Conservation (phyloP, 2,329 filamentous ascomycete genomes). For the Cladosporium sp. region DNA sequence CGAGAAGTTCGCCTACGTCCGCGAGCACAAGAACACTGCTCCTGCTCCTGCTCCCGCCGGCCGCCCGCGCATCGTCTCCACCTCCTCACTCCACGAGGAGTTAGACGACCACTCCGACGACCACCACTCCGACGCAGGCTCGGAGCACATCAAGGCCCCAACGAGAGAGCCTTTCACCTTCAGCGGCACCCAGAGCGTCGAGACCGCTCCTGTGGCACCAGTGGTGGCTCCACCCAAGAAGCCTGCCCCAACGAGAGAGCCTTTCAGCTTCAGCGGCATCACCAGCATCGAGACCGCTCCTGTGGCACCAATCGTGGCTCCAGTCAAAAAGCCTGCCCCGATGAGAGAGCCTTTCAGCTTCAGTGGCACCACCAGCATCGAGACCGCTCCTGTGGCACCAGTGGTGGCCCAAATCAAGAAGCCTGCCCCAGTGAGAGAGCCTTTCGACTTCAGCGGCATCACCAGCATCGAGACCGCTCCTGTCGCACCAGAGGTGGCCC, state of each 20-base stretch:
- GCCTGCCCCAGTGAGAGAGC: not conserved
- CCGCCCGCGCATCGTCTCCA: not conserved
- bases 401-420: not conserved
- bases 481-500: not conserved
- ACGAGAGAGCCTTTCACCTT: not conserved
- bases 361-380: not conserved
- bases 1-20: conserved; percentile 13
- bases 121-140: conserved; percentile 1
- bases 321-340: not conserved
- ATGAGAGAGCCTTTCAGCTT: not conserved
- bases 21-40: conserved; percentile 10
- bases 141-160: not conserved
- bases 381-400: not conserved
- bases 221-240: not conserved
- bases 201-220: not conserved
- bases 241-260: not conserved
- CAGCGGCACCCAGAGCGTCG: not conserved
- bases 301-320: not conserved
- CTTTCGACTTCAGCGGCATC: not conserved
- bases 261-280: not conserved
- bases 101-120: conserved; percentile 1
- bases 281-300: not conserved
- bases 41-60: not conserved
- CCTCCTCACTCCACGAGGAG: conserved; percentile 9
- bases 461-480: not conserved